Evolutionary conservation across 345 rosid species (phyloP).

Genomic region (Eucalyptus curtisii): DNA sequence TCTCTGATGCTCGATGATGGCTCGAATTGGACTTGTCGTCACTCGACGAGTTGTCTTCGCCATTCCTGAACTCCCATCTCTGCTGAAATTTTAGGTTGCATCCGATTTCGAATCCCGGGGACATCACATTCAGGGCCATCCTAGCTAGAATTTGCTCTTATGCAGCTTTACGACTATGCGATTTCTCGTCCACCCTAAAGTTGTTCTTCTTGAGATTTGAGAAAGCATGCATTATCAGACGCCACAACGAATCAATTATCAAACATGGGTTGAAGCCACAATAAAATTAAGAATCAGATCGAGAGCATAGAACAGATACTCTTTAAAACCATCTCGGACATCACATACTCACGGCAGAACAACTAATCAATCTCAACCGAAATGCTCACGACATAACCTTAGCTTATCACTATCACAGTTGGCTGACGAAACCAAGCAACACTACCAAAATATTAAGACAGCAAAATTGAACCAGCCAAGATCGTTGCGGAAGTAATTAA

Average conservation of each 20-base stretch:
- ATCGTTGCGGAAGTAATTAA: not conserved
- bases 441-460: not conserved
- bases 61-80: slow-evolving; percentile 42
- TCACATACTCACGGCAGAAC: not conserved
- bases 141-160: not conserved
- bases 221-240: not conserved
- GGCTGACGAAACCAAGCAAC: not conserved
- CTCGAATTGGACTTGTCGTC: slow-evolving; percentile 15
- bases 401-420: not conserved
- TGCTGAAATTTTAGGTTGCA: slow-evolving; percentile 1
- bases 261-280: not conserved
- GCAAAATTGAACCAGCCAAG: not conserved
- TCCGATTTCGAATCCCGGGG: not conserved
- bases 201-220: not conserved
- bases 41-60: slow-evolving; percentile 25
- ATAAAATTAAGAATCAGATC: not conserved
- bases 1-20: slow-evolving; percentile 7
- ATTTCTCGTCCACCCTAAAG: not conserved
- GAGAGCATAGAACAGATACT: not conserved
- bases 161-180: not conserved
- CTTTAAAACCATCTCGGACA: not conserved
- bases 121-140: not conserved
- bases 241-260: not conserved
- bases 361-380: not conserved
- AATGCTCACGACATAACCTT: not conserved